Conservation (phyloP, 257 asterid species). For the Solanum pinnatisectum region DNA sequence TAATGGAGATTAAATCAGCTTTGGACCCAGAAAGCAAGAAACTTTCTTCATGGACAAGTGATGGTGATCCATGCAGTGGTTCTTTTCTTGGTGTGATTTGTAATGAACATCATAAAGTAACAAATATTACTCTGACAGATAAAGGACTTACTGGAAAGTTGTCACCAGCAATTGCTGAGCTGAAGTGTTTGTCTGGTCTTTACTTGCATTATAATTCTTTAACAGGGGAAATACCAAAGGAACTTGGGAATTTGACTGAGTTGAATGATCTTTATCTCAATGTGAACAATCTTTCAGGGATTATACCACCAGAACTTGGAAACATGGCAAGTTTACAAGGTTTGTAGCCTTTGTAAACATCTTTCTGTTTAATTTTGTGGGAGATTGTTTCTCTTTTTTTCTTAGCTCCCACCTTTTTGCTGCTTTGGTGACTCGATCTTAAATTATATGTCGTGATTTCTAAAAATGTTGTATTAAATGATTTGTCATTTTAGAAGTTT, state of each 20-base stretch:
- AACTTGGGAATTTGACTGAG: constrained; percentile 75
- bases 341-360: not conserved
- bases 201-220: constrained; percentile 76
- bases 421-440: not conserved
- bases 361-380: not conserved
- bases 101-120: constrained; percentile 74
- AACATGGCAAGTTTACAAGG: constrained; percentile 88
- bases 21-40: constrained; percentile 61
- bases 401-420: not conserved
- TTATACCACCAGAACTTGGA: constrained; percentile 56
- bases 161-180: constrained; percentile 79
- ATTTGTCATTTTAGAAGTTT: not conserved
- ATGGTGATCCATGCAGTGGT: constrained; percentile 77
- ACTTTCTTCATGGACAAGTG: constrained; percentile 56
- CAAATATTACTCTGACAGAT: constrained; percentile 53
- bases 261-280: constrained; percentile 74
- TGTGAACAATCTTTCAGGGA: constrained; percentile 59
- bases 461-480: not conserved
- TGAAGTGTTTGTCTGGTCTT: constrained; percentile 73
- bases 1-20: constrained; percentile 68
- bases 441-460: too few relatives aligned
- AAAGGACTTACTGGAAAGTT: constrained; percentile 70
- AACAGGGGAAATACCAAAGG: constrained; percentile 72
- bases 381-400: not conserved
- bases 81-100: constrained; percentile 72